Evolutionary conservation across 2,329 filamentous ascomycete genomes (phyloP), one percentile per base, ranked within the genome.

Genomic region (Rhinocladiella similis): DNA sequence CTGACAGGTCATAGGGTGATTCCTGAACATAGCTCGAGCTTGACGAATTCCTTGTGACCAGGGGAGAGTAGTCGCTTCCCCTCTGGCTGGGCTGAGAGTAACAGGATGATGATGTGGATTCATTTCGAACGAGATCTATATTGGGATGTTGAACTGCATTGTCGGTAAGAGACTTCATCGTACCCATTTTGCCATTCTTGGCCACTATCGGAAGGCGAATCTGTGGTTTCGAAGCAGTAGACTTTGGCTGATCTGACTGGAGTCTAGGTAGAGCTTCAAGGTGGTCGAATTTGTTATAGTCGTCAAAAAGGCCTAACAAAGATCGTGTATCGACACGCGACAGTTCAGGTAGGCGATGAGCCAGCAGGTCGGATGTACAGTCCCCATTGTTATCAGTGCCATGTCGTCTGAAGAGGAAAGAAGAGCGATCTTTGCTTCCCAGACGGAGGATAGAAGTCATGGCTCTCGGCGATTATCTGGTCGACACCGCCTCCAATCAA

Each of bases 11-110:
- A 13, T 56, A 49, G 9, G 49, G 22, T 22, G 54, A 51, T 19
- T 63, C 61, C 25, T 48, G 52, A 10, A 54, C 56, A 38, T 62
- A 60, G 45, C 61, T 63, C 18, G 61, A 62, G 43, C 54, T 59
- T 7, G 61, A 63, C 20, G 61, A 63, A 46, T 63, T 48, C 38
- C 59, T 54, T 10, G 61, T 63, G 46, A 63, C 58, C n/a, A 57
- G 25, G 14, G 61, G 57, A 16, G 59, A 61, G 47, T 47, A 56
- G 27, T 61, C 56, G 38, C 59, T 63, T 19, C 56, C 54, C 20
- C 49, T 52, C 14, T 54, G 57, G 27, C 54, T 59, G 47, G 51
- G 47, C 29, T 58, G 61, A 46, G 59, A 62, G 43, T 62, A 62
- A 14, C 50, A 53, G n/a, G 61, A 62, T 18, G 61, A 63, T 9